Base-by-base conservation (phyloP, 495 filamentous ascomycete species). In the Neurospora hispaniola region DNA sequence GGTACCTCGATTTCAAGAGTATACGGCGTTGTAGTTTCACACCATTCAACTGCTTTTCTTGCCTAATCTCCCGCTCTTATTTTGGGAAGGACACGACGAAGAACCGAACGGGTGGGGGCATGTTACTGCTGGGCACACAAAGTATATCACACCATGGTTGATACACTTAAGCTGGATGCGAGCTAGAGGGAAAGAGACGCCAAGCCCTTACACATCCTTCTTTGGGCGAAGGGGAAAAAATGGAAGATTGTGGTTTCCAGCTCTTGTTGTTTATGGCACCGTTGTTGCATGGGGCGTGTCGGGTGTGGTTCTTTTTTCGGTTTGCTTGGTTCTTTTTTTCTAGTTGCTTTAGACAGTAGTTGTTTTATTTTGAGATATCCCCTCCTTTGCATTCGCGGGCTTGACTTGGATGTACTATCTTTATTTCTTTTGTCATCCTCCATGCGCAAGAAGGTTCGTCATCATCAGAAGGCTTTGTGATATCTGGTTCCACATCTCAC, bases 261-360 rank as follows among this genome's bases (percentile, higher is more conserved):
- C 14, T 66, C 27, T 66, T 31, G 54, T 27, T 66, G 27, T 66
- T 14, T 18, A 66, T 38, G 54, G 27, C 54, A 66, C 54, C 6
- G 54, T 38, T 66, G 54, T 66, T 66, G 27, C 54, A 66, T 66
- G 54, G 54, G 12, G 54, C 54, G 54, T 38, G 54, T 66, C 54
- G 27, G 54, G 54, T 66, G 54, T 66, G 54, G 27, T 66, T 66
- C 16, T 4, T 66, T 66, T 4, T 66, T 66, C 12, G 27, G 23
- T 35, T 66, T 35, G 27, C 54, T 35, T 66, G 54, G 54, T 66
- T 66, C 27, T 62, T 66, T 11, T 2, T 35, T 66, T 66, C 12
- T 66, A 66, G 54, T 66, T 66, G 54, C 54, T 66, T 66, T 66
- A 66, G 54, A 66, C 31, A 66, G 54, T 66, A 66, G 54, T 66